Evolutionary conservation across 768 basidiomycete genomes (phyloP).

Genomic region (Boletus reticuloceps): DNA sequence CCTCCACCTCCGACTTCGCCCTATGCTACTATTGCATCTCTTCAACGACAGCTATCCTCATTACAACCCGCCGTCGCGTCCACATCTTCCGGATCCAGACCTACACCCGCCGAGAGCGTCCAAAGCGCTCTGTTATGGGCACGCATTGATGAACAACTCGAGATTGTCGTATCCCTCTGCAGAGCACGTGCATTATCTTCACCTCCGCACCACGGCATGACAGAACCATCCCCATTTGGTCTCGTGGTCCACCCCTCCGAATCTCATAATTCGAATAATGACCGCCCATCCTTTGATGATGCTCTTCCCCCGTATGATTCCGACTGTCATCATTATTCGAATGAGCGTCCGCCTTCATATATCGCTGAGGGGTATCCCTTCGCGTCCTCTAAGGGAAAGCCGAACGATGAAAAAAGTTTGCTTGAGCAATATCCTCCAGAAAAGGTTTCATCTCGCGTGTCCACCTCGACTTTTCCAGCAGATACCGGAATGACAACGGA

Average conservation of each 20-base stretch:
- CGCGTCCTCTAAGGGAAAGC: constrained; percentile 4
- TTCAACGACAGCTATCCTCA: constrained; percentile 67
- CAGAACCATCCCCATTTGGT: constrained; percentile 18
- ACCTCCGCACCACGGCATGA: constrained; percentile 4
- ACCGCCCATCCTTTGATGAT: constrained; percentile 15
- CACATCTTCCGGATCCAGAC: constrained; percentile 6
- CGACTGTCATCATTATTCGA: constrained; percentile 9
- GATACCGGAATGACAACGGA: neutral
- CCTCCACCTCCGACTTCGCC: constrained; percentile 5
- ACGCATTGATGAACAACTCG: constrained; percentile 71
- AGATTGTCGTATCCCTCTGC: constrained; percentile 64
- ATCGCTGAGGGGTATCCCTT: constrained; percentile 4
- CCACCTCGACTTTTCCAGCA: neutral
- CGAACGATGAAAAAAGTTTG: constrained; percentile 7
- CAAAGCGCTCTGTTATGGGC: constrained; percentile 72
- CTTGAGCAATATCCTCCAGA: constrained; percentile 20
- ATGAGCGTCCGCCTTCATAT: constrained; percentile 30
- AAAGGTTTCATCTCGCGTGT: constrained; percentile 12
- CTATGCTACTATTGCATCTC: constrained; percentile 52
- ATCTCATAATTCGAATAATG: constrained; percentile 20
- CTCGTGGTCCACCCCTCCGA: constrained; percentile 31
- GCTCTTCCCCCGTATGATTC: constrained; percentile 55
- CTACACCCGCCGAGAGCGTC: constrained; percentile 47
- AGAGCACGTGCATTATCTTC: constrained; percentile 49
- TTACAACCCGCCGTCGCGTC: constrained; percentile 43